Percentiles rank a stretch among this genome's conserved stretches.
Evolutionary conservation across 371 early-diverging fungal species (phyloP).

Genomic region (Parasitella parasitica): DNA sequence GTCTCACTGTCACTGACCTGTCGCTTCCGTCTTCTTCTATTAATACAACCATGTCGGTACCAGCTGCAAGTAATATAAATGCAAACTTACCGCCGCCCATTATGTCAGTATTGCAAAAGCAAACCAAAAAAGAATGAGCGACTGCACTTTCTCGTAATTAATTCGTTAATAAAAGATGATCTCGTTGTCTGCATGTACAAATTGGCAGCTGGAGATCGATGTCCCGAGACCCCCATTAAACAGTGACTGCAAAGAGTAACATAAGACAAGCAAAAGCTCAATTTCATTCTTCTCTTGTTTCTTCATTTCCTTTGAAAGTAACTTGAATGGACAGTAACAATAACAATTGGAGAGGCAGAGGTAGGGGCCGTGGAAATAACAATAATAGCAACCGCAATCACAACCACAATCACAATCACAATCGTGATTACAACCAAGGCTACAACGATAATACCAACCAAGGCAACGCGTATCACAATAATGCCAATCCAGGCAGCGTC

Average conservation of each 20-base stretch:
- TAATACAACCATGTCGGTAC: neutral
- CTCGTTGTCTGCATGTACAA: no score
- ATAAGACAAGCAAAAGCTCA: neutral
- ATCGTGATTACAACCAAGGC: constrained; percentile 10
- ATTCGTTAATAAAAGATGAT: neutral
- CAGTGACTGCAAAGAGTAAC: neutral
- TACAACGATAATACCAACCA: no score
- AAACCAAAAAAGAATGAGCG: constrained; percentile 26
- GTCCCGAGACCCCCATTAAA: neutral
- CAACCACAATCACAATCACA: constrained; percentile 7
- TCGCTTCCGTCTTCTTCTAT: neutral
- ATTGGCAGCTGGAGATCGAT: neutral
- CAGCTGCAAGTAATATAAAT: neutral
- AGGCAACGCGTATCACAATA: constrained; percentile 6
- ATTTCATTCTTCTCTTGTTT: neutral
- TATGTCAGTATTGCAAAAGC: constrained; percentile 23
- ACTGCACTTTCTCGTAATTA: no score
- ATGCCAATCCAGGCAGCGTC: neutral
- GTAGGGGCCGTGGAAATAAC: constrained; percentile 18
- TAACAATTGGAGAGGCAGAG: constrained; percentile 19
- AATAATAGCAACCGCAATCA: constrained; percentile 24
- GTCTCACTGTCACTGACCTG: neutral
- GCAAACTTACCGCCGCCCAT: neutral
- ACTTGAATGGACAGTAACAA: constrained; percentile 4
- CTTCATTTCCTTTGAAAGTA: neutral